These are phyloP conservation scores for Rhizopus delemar DNA, from an alignment of 371 early-diverging fungal genomes.

Conservation along the genomic window DNA sequence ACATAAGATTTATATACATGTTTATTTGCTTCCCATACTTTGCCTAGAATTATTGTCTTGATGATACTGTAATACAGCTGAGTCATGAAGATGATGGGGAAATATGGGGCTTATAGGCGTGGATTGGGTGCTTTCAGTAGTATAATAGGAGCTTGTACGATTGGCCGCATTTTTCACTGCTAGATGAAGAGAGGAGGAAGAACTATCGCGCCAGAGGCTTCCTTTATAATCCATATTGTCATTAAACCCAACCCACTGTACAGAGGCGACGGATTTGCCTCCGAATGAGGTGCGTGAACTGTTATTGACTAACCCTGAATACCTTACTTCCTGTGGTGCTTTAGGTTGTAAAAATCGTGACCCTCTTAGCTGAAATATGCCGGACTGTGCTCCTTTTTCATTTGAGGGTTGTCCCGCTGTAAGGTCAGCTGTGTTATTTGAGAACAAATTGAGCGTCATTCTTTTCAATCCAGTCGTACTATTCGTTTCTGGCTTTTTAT, in stretches of 20 bases:
- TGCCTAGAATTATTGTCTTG: neutral
- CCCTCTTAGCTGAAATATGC: constrained; percentile 18
- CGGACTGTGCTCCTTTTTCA: constrained; percentile 20
- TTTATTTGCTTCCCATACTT: constrained; percentile 6
- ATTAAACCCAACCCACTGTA: constrained; percentile 47
- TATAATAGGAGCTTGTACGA: constrained; percentile 21
- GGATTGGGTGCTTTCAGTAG: neutral
- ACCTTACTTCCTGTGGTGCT: constrained; percentile 8
- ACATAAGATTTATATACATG: neutral
- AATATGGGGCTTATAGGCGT: neutral
- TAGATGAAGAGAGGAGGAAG: constrained; percentile 24
- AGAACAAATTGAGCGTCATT: constrained; percentile 28
- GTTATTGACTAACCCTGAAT: neutral
- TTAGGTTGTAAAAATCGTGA: constrained; percentile 23
- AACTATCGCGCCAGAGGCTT: constrained; percentile 21
- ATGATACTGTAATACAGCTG: neutral
- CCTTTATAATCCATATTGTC: constrained; percentile 39
- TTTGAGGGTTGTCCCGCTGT: neutral
- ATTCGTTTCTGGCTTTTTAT: neutral
- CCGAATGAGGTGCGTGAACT: constrained; percentile 22
- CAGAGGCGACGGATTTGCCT: constrained; percentile 34
- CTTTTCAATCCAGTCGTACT: constrained; percentile 15
- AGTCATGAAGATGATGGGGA: neutral
- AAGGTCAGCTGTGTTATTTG: neutral
- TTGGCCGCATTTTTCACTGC: constrained; percentile 34